Percentiles rank a stretch among this genome's conserved stretches.
These are phyloP conservation scores for Delitschia confertaspora DNA, from an alignment of 495 filamentous ascomycete genomes.

Conservation along the genomic window DNA sequence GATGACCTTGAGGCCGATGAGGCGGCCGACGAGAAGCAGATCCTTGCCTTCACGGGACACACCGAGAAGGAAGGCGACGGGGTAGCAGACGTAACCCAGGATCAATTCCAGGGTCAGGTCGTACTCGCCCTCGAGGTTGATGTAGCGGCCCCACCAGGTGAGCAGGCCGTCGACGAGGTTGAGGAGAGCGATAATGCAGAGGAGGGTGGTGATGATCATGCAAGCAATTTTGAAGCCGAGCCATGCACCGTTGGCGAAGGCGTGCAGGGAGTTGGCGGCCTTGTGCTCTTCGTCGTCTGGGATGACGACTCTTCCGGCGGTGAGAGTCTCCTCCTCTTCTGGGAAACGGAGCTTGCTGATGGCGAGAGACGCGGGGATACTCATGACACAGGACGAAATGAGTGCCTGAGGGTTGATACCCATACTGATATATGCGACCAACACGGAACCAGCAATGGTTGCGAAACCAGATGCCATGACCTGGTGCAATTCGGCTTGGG, in stretches of 20 bases:
- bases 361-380: slow-evolving; percentile 78
- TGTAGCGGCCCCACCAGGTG: slow-evolving; percentile 81
- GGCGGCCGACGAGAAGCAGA: slow-evolving; percentile 60
- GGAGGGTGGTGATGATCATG: slow-evolving; percentile 68
- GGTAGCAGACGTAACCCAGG: slow-evolving; percentile 76
- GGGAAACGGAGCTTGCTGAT: slow-evolving; percentile 82
- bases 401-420: slow-evolving; percentile 76
- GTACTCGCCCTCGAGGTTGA: slow-evolving; percentile 57
- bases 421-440: slow-evolving; percentile 57
- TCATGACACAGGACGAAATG: slow-evolving; percentile 91
- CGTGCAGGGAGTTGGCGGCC: slow-evolving; percentile 71
- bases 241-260: slow-evolving; percentile 82
- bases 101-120: slow-evolving; percentile 66
- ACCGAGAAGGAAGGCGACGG: slow-evolving; percentile 75
- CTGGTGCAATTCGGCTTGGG: slow-evolving; percentile 78
- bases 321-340: slow-evolving; percentile 76
- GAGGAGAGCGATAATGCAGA: slow-evolving; percentile 79
- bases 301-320: slow-evolving; percentile 67
- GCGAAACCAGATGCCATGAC: slow-evolving; percentile 75
- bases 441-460: slow-evolving; percentile 53
- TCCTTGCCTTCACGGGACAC: slow-evolving; percentile 61
- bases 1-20: slow-evolving; percentile 80
- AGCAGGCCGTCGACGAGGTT: slow-evolving; percentile 68
- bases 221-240: slow-evolving; percentile 70
- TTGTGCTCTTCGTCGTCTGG: slow-evolving; percentile 61